phyloP scores from a whole-genome alignment of 352 stramenopile genomes.

The Pythium utonaiense region DNA sequence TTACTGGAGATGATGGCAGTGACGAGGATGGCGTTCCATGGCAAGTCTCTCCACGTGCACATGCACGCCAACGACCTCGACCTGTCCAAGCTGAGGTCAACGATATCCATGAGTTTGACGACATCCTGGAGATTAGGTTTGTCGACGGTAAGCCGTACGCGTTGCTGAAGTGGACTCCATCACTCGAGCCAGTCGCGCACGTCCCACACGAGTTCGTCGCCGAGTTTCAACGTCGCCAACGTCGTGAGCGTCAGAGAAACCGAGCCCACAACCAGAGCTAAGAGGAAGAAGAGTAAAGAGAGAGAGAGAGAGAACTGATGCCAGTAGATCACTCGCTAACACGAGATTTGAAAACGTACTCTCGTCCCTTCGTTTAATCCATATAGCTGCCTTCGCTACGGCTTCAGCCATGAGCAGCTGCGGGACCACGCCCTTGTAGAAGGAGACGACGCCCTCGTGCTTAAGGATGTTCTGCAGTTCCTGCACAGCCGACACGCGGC shows the following conservation, averaged over 20 bases:
- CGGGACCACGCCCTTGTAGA: conserved; percentile 76
- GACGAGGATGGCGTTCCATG: not conserved
- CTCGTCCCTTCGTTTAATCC: not conserved
- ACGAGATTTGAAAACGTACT: too few species aligned
- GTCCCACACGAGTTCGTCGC: not conserved
- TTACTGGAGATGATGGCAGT: not conserved
- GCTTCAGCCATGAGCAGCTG: conserved; percentile 41
- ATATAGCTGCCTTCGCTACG: not conserved
- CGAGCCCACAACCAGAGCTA: too few species aligned
- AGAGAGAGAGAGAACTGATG: too few species aligned
- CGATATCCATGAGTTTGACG: not conserved
- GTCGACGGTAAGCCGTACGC: not conserved
- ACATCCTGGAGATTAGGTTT: not conserved
- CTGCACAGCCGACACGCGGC: conserved; percentile 48
- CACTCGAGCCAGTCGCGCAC: not conserved
- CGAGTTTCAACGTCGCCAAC: not conserved
- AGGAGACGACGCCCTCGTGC: conserved; percentile 56
- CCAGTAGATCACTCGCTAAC: too few species aligned
- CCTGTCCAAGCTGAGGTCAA: not conserved
- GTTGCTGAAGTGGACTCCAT: not conserved
- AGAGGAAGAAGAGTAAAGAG: not conserved
- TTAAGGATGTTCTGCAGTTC: conserved; percentile 57
- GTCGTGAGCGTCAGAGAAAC: too few species aligned
- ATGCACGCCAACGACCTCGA: not conserved
- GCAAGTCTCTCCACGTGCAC: too few species aligned